Percentiles rank a stretch among this genome's conserved stretches.
Evolutionary conservation across 2,329 filamentous ascomycete genomes (phyloP).

Genomic region (Colletotrichum higginsianum): DNA sequence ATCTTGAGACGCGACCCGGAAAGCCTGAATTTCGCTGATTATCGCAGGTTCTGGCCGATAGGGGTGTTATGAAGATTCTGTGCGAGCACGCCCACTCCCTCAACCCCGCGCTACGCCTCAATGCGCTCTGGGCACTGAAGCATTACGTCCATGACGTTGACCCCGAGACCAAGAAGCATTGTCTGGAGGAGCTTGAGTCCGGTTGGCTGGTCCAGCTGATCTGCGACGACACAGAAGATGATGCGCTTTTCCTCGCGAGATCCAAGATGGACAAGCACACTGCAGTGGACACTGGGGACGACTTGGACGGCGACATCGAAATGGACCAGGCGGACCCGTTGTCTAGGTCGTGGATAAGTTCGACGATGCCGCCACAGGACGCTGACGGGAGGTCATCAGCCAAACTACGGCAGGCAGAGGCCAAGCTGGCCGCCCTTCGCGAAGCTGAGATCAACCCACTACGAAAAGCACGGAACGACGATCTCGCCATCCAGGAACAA

Average conservation of each 20-base stretch:
- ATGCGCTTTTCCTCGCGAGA: conserved; percentile 59
- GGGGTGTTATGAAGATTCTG: conserved; percentile 81
- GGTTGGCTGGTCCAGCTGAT: conserved; percentile 88
- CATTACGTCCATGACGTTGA: conserved; percentile 84
- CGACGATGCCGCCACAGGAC: conserved; percentile 40
- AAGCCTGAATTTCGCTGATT: conserved; percentile 12
- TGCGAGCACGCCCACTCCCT: conserved; percentile 88
- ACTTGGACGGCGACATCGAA: conserved; percentile 72
- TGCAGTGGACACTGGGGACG: conserved; percentile 50
- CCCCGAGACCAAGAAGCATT: conserved; percentile 81
- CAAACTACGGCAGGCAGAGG: conserved; percentile 65
- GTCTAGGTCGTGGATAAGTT: conserved; percentile 45
- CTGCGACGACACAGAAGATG: conserved; percentile 72
- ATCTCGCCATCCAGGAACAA: conserved; percentile 91
- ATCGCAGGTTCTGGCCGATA: conserved; percentile 77
- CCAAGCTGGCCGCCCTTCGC: conserved; percentile 66
- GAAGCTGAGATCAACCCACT: conserved; percentile 79
- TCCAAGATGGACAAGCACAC: conserved; percentile 49
- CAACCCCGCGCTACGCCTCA: conserved; percentile 84
- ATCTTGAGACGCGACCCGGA: too few relatives aligned
- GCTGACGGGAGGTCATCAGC: conserved; percentile 50
- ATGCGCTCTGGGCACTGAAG: conserved; percentile 94
- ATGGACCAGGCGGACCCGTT: conserved; percentile 66
- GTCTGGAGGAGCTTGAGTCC: conserved; percentile 82
- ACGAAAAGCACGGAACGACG: conserved; percentile 80